Conservation (phyloP, 768 basidiomycete genomes). For the Termitomyces sp. region DNA sequence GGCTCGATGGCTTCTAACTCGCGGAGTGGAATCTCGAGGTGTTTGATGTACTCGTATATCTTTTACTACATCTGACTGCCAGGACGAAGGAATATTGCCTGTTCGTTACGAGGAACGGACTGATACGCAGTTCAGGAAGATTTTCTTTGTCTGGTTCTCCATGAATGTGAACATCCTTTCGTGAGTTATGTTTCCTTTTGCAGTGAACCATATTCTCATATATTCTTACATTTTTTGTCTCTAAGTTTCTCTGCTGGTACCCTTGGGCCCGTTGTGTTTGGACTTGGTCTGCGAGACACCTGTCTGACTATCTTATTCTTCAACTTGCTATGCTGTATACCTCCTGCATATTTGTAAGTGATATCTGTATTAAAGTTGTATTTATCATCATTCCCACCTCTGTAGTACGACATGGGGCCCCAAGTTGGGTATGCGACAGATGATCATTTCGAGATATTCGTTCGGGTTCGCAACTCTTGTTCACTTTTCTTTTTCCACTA, state of each 20-base stretch:
- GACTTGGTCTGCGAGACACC: slow-evolving; percentile 57
- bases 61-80: neutral
- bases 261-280: slow-evolving; percentile 58
- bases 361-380: neutral
- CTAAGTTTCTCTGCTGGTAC: slow-evolving; percentile 64
- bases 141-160: slow-evolving; percentile 79
- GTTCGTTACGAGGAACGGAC: slow-evolving; percentile 52
- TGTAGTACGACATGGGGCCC: slow-evolving; percentile 70
- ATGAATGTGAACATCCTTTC: slow-evolving; percentile 68
- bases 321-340: slow-evolving; percentile 55
- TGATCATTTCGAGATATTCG: slow-evolving; percentile 60
- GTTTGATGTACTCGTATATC: neutral
- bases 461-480: slow-evolving; percentile 26
- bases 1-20: slow-evolving; percentile 16
- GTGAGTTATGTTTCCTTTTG: slow-evolving; percentile 20
- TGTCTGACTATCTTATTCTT: slow-evolving; percentile 66
- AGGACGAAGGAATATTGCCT: slow-evolving; percentile 48
- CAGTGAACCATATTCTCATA: neutral
- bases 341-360: slow-evolving; percentile 60
- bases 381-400: neutral
- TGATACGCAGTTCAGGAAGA: slow-evolving; percentile 59
- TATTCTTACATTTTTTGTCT: neutral
- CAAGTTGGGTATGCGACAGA: slow-evolving; percentile 80
- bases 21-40: slow-evolving; percentile 34
- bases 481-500: neutral